phyloP scores from a whole-genome alignment of 2,329 filamentous ascomycete genomes.

The Podosphaera aphanis region DNA sequence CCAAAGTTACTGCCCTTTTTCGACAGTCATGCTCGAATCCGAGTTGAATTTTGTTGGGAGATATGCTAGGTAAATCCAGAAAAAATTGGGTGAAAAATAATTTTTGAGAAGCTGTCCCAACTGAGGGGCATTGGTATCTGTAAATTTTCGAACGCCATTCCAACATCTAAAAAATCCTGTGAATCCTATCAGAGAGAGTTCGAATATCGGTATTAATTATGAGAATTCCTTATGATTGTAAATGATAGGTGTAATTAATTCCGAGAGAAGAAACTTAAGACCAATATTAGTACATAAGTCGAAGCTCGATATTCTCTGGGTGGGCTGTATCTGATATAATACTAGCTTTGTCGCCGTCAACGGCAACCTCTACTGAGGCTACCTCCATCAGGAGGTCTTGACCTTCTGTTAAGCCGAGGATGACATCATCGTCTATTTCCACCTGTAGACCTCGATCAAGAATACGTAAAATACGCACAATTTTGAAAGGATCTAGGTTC shows the following conservation, averaged over 20 bases:
- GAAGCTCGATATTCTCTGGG: constrained; percentile 15
- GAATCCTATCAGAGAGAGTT: neutral
- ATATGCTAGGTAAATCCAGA: neutral
- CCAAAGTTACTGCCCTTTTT: neutral
- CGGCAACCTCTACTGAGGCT: constrained; percentile 22
- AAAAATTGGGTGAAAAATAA: neutral
- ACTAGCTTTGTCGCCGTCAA: constrained; percentile 11
- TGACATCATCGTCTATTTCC: constrained; percentile 73
- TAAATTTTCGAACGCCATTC: neutral
- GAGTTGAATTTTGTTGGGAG: neutral
- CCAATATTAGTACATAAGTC: constrained; percentile 15
- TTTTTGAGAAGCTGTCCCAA: neutral
- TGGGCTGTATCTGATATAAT: constrained; percentile 10
- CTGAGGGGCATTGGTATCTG: neutral
- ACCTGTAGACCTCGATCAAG: constrained; percentile 57
- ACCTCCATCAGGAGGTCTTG: constrained; percentile 74
- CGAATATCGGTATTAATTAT: neutral
- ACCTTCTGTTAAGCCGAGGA: constrained; percentile 63
- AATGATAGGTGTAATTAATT: neutral
- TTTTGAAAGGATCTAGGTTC: constrained; percentile 47
- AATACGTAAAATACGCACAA: constrained; percentile 48
- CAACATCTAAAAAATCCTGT: neutral
- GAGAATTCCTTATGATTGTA: neutral
- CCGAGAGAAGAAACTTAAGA: neutral
- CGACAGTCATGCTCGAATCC: neutral